Evolutionary conservation across 139 green algal genomes (phyloP).

Genomic region (Micractinium conductrix): DNA sequence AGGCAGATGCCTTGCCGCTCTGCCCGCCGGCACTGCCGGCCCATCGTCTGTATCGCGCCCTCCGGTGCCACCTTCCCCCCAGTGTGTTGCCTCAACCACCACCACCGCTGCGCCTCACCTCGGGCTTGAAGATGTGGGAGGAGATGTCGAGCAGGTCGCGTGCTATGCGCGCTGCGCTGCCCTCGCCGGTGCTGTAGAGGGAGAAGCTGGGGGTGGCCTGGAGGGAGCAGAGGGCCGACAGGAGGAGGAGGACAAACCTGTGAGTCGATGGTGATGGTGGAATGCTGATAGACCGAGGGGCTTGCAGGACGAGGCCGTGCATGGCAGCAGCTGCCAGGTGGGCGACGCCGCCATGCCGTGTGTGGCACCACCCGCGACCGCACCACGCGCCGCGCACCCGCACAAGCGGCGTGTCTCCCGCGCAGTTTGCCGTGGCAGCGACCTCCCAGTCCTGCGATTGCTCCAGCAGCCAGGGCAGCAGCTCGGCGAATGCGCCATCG

Average conservation of each 20-base stretch:
- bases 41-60: too few species aligned
- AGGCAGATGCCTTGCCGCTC: background rate
- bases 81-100: background rate
- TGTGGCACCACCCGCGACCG: too few species aligned
- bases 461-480: slow-evolving; percentile 73
- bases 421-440: slow-evolving; percentile 52
- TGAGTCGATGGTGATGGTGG: too few species aligned
- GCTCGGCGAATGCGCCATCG: slow-evolving; percentile 63
- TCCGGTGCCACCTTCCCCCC: too few species aligned
- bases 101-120: background rate
- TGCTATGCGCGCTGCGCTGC: slow-evolving; percentile 41
- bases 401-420: slow-evolving; percentile 29
- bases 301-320: too few species aligned
- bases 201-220: background rate
- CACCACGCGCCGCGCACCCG: slow-evolving; percentile 18
- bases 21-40: too few species aligned
- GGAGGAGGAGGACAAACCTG: too few species aligned
- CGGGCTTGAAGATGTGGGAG: slow-evolving; percentile 47
- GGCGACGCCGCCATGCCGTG: too few species aligned
- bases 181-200: slow-evolving; percentile 33
- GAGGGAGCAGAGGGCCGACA: background rate
- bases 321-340: too few species aligned
- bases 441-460: slow-evolving; percentile 75
- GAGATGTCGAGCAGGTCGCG: slow-evolving; percentile 52
- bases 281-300: too few species aligned